phyloP scores from a whole-genome alignment of 2,329 filamentous ascomycete genomes.

The Diaporthe nobilis region DNA sequence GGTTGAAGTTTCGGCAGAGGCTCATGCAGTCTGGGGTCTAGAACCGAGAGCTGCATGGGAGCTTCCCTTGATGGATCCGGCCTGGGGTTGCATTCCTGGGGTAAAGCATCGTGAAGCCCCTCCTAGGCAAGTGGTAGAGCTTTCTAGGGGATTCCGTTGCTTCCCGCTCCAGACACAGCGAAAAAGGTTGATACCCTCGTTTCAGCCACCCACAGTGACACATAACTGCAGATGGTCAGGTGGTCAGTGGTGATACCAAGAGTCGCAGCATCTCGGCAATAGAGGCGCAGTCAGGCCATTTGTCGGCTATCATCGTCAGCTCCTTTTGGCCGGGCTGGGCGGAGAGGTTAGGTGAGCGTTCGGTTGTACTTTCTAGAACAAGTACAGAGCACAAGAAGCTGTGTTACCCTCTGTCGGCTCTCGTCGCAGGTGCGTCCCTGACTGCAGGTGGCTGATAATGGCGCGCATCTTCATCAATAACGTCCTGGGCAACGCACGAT shows the following conservation, averaged over 20 bases:
- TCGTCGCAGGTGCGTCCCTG: neutral
- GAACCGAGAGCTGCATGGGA: neutral
- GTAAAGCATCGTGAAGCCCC: neutral
- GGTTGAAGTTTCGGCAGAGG: neutral
- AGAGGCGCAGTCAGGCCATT: constrained; percentile 24
- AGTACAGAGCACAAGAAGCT: neutral
- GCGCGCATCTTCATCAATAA: neutral
- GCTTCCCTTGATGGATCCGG: neutral
- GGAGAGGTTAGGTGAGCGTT: neutral
- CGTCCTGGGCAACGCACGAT: constrained; percentile 6
- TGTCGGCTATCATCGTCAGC: constrained; percentile 12
- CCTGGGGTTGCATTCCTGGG: constrained; percentile 10
- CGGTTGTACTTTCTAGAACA: constrained; percentile 28
- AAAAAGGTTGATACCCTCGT: neutral
- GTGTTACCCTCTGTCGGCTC: neutral
- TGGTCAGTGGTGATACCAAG: constrained; percentile 7
- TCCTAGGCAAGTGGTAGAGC: neutral
- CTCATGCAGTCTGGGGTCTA: constrained; percentile 28
- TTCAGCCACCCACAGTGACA: constrained; percentile 20
- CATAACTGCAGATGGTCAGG: neutral
- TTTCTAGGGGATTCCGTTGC: constrained; percentile 15
- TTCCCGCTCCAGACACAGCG: neutral
- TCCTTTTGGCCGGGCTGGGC: constrained; percentile 1
- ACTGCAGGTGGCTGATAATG: constrained; percentile 10
- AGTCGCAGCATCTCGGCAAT: constrained; percentile 1